Percentiles rank a stretch among this genome's conserved stretches.
These are phyloP conservation scores for Chaetomium olivaceum DNA, from an alignment of 2,329 filamentous ascomycete species.

Conservation along the genomic window DNA sequence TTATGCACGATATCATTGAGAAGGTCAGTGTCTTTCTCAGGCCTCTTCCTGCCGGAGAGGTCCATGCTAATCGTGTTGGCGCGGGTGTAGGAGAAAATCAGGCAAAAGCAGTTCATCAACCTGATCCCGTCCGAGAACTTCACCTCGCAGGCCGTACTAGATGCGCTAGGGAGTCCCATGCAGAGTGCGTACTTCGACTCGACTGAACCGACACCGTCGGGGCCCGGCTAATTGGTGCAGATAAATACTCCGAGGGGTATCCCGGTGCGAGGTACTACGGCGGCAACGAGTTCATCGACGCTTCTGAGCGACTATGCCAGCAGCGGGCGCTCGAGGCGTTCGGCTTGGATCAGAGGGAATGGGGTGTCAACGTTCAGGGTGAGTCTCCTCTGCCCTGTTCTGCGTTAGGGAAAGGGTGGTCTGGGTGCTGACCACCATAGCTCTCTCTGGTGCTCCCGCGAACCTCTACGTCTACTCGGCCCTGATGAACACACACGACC, in stretches of 20 bases:
- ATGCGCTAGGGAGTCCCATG: conserved; percentile 91
- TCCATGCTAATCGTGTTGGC: not conserved
- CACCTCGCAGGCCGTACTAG: conserved; percentile 87
- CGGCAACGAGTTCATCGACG: conserved; percentile 93
- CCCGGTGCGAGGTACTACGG: conserved; percentile 96
- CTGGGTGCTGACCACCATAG: conserved; percentile 44
- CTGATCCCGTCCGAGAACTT: conserved; percentile 95
- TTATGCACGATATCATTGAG: conserved; percentile 85
- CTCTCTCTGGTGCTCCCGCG: conserved; percentile 71
- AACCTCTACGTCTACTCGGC: conserved; percentile 96
- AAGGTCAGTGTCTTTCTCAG: conserved; percentile 57
- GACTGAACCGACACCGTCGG: not conserved
- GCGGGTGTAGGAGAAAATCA: conserved; percentile 76
- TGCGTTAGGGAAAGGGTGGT: conserved; percentile 7
- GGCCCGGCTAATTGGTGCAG: conserved; percentile 46
- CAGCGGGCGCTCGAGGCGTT: conserved; percentile 86
- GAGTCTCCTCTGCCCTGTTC: conserved; percentile 37
- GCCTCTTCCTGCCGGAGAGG: not conserved
- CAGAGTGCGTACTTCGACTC: conserved; percentile 65
- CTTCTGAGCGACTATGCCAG: conserved; percentile 86
- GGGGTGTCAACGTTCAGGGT: conserved; percentile 97
- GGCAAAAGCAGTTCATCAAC: conserved; percentile 98
- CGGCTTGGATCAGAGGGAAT: conserved; percentile 77
- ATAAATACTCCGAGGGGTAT: conserved; percentile 99
- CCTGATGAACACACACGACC: conserved; percentile 86